A percentile compares a stretch with the other conserved stretches of the same genome.
These are phyloP conservation scores for Metarhizium rileyi DNA, from an alignment of 2,329 filamentous ascomycete genomes.

Conservation along the genomic window DNA sequence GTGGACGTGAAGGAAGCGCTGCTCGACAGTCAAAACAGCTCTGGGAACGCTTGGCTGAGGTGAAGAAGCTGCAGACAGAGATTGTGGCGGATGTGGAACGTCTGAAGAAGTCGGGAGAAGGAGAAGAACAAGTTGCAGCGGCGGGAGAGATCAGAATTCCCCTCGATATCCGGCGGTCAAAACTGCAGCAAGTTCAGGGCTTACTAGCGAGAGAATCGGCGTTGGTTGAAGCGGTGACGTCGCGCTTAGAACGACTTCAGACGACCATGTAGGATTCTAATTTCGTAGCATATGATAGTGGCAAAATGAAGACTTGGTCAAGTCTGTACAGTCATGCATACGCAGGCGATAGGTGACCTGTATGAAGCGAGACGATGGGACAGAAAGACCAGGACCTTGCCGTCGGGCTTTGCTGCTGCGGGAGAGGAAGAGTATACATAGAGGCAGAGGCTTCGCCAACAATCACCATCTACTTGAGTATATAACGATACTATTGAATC, in stretches of 20 bases:
- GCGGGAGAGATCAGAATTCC: constrained; percentile 43
- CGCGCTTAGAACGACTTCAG: constrained; percentile 49
- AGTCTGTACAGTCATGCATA: background rate
- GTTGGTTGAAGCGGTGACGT: constrained; percentile 56
- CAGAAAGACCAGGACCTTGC: no score
- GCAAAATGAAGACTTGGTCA: background rate
- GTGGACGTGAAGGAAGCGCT: background rate
- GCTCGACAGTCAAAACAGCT: constrained; percentile 6
- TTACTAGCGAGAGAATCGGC: constrained; percentile 58
- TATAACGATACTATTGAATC: no score
- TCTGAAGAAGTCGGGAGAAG: constrained; percentile 24
- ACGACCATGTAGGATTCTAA: constrained; percentile 16
- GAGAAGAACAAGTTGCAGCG: constrained; percentile 16
- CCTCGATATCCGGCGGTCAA: constrained; percentile 50
- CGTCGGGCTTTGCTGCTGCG: no score
- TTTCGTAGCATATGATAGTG: background rate
- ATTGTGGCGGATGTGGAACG: constrained; percentile 37
- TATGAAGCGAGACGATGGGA: background rate
- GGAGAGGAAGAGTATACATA: no score
- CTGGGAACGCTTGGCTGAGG: constrained; percentile 16
- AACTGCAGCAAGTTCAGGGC: constrained; percentile 52
- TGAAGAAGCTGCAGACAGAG: constrained; percentile 41
- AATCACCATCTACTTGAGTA: no score
- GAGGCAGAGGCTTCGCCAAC: no score
- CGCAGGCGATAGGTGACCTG: background rate